These are phyloP conservation scores for Orbilia javanica DNA, from an alignment of 2,329 filamentous ascomycete species.

Conservation along the genomic window DNA sequence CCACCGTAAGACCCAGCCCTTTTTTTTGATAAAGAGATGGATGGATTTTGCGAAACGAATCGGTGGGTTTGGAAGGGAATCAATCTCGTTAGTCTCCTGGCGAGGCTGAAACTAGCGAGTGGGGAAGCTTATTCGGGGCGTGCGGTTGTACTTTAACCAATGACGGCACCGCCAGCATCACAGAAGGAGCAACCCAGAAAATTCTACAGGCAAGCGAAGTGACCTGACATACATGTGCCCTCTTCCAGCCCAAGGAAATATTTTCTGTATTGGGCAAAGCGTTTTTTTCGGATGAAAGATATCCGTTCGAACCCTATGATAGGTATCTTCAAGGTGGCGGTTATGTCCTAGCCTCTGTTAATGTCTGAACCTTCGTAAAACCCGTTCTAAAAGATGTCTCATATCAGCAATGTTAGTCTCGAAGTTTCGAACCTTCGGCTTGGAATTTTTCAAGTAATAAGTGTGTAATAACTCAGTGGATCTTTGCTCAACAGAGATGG, in stretches of 20 bases:
- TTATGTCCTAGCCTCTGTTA: not conserved
- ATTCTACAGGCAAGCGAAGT: slow-evolving; percentile 29
- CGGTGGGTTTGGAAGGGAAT: not conserved
- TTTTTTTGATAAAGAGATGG: not conserved
- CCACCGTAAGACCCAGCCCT: slow-evolving; percentile 23
- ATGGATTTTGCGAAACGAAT: slow-evolving; percentile 13
- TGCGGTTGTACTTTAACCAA: slow-evolving; percentile 34
- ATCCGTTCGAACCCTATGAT: slow-evolving; percentile 25
- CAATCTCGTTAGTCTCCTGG: slow-evolving; percentile 35
- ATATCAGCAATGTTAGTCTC: slow-evolving; percentile 22
- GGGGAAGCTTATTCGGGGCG: slow-evolving; percentile 38
- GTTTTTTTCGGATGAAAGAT: not conserved
- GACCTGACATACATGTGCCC: slow-evolving; percentile 40
- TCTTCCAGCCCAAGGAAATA: slow-evolving; percentile 35
- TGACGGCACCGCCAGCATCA: slow-evolving; percentile 53
- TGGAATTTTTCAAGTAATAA: slow-evolving; percentile 11
- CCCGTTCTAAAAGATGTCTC: slow-evolving; percentile 1
- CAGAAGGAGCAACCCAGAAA: slow-evolving; percentile 19
- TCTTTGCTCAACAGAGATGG: slow-evolving; percentile 10
- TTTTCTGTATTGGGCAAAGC: slow-evolving; percentile 47
- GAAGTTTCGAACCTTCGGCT: slow-evolving; percentile 4
- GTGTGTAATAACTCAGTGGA: slow-evolving; percentile 2
- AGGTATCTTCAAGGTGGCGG: slow-evolving; percentile 5
- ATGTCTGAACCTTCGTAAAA: slow-evolving; percentile 9
- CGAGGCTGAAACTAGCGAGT: slow-evolving; percentile 59